Evolutionary conservation across 257 asterid genomes (phyloP), one percentile per base, ranked within the genome.

Genomic region (Phtheirospermum japonicum): DNA sequence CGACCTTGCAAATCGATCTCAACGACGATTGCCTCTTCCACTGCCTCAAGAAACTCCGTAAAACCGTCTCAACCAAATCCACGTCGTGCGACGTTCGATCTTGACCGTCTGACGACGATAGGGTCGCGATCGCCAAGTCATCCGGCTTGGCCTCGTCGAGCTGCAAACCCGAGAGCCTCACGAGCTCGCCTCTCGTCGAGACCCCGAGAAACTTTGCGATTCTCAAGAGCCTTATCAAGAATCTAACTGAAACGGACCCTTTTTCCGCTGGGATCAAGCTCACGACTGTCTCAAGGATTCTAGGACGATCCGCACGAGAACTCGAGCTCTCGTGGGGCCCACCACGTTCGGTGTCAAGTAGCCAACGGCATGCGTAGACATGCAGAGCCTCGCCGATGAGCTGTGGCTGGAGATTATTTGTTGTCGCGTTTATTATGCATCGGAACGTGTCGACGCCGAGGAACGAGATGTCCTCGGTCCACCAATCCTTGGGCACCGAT

Each of bases 371-470:
- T 0, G 89, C 86, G 18, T 89, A 86, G 48, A 89, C 93, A 14
- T 84, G 95, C 71, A 89, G 53, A 9, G 95, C 88, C 74, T 86
- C 95, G 1, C 95, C 97, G 9, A 86, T 66, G n/a, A 89, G 90
- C 85, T 71, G 93, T 3, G 93, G 90, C 26, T 67, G 84, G 42
- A 84, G 64, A 55, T 56, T 67, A 43, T 75, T 73, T 0, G 82
- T 84, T 12, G 82, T 52, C 2, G 88, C 78, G 1, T 80, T 54
- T 50, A 89, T 51, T 59, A 84, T 65, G 74, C 84, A 79, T 57
- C 84, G 72, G 81, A 86, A 89, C 67, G 76, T 79, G 73, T 86
- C 93, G 56, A 77, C 68, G 40, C 77, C 82, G 40, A 89, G 90
- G 34, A 68, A 78, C 2, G 94, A 76, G 50, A 86, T 23, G 57